Evolutionary conservation across 129 eudicot species (phyloP), one percentile per base, ranked within the genome.

Genomic region (Pseudognaphalium luteoalbum): DNA sequence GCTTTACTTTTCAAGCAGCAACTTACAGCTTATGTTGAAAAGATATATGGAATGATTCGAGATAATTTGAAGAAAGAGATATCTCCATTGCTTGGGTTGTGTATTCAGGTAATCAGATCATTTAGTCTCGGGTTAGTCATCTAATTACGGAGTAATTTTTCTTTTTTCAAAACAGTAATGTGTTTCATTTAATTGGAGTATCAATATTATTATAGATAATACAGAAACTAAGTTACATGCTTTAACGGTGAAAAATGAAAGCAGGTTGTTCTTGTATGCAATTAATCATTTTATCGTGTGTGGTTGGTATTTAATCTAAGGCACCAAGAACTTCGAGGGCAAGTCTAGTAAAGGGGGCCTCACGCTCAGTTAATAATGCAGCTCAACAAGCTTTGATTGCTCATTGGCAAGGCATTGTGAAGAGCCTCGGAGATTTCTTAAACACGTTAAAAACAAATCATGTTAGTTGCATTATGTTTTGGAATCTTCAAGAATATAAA

Each of bases 311-410:
- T 66, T 22, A 67, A 80, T 80, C n/a, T 4, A 74, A 94, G 99
- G 99, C 99, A 37, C 99, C 99, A 65, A 87, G 99, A 73, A 94
- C 97, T 74, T 94, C 99, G 14, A 86, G 99, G 88, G 99, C 97
- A 87, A 94, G 99, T 86, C 86, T 94, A 77, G 97, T 94, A 54
- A 91, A 94, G 86, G 99, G 99, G 51, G 85, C 98, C 44, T 90
- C 98, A 47, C 97, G 97, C 21, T 83, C 97, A 6, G 85, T 94
- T 76, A 94, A 82, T 77, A 81, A 91, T n/a, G 92, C 97, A 56
- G 80, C 84, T 59, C 99, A 94, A 81, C 96, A 91, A 86, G 94
- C 93, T 63, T 68, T 94, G 85, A 94, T 94, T 78, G 99, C 93
- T 80, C 99, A 94, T 61, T 94, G 99, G 99, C 97, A 94, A 89